Base-by-base conservation (phyloP, 1,284 basidiomycete genomes). In the Fomitiporia mediterranea region DNA sequence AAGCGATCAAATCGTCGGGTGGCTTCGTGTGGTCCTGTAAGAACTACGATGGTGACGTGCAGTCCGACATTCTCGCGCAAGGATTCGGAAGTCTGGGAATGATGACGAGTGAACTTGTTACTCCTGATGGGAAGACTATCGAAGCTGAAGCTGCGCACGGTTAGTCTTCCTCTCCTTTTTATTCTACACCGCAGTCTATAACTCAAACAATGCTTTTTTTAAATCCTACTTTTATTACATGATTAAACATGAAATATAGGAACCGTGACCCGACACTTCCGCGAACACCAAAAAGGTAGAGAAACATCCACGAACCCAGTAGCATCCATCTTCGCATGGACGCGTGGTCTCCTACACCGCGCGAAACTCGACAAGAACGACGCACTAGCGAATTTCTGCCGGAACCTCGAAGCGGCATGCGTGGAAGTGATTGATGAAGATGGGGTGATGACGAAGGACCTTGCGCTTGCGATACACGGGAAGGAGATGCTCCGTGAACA, bases 281-380 rank as follows among this genome's bases (percentile, higher is more conserved):
- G 96, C 58, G 94, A 98, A 75, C 90, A 87, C 73, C 95, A 98
- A 74, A 95, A 97, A 76, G 92, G 92, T 60, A 86, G 89, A 61
- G 94, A 98, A 75, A 98, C 94, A 13, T 93, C 91, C 59, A 99
- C 96, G 59, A 98, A 98, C 83, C 94, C 94, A 35, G 94, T 98
- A 63, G 96, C 96, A 40, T 95, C 92, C 57, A 98, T 99, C 78
- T 99, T 96, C 67, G 96, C 96, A 11, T 99, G 96, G 96, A 99
- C 96, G 15, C 86, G 97, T 51, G 96, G 96, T 1, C 79, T 98
- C 34, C 75, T 94, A 37, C 94, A 96, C 78, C 87, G 96, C 61
- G 96, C 94, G 63, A 94, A 94, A 76, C 80, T 98, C 32, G 96
- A 99, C 71, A 74, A 76, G 46, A 98, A 97, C 70, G 81, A 84